Percentiles rank a stretch among this genome's conserved stretches.
Conservation (phyloP, 2,329 filamentous ascomycete species). For the Coniochaeta sp. region DNA sequence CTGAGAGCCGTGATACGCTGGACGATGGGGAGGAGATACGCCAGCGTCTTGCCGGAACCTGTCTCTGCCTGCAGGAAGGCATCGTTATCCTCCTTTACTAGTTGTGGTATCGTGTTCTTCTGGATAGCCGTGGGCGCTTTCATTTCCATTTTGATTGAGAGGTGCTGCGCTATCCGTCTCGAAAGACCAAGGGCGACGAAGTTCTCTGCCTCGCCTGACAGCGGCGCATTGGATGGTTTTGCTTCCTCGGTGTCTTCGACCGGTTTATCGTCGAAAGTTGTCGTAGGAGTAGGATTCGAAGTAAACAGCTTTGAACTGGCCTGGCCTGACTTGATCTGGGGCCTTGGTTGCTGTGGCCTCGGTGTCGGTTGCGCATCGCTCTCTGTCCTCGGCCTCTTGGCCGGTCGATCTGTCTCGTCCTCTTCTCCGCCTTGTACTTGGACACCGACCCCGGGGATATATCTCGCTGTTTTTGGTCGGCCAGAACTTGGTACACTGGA, state of each 20-base stretch:
- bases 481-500: background rate
- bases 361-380: constrained; percentile 5
- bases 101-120: constrained; percentile 74
- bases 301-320: constrained; percentile 90
- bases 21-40: constrained; percentile 89
- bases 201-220: constrained; percentile 74
- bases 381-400: constrained; percentile 20
- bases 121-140: constrained; percentile 93
- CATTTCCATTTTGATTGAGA: constrained; percentile 77
- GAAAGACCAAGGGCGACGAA: constrained; percentile 85
- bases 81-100: constrained; percentile 75
- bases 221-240: constrained; percentile 82
- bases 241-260: constrained; percentile 43
- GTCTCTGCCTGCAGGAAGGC: constrained; percentile 97
- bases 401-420: constrained; percentile 14
- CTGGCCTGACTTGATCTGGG: constrained; percentile 14
- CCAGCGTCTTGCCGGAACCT: constrained; percentile 92
- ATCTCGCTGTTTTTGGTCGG: background rate
- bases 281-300: constrained; percentile 72
- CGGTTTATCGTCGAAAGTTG: constrained; percentile 43
- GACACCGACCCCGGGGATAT: background rate
- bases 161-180: constrained; percentile 68
- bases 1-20: constrained; percentile 78
- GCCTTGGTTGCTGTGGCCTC: background rate
- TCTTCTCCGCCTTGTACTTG: constrained; percentile 10